Conservation (phyloP, 2,329 filamentous ascomycete genomes). For the Ophiostoma perfectum region DNA sequence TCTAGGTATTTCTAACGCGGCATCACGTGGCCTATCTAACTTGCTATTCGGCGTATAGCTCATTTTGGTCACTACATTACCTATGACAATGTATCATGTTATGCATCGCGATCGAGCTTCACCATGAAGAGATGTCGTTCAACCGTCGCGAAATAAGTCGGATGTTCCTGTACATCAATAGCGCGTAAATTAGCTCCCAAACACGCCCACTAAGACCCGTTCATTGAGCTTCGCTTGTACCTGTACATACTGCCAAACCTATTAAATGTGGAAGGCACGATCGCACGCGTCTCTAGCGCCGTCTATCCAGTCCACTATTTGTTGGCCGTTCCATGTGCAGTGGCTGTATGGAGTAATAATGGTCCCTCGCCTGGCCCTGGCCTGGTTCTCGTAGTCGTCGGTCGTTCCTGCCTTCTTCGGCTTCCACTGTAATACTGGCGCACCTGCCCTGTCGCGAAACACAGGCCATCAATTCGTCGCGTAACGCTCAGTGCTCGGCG, state of each 20-base stretch:
- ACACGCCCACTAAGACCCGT: background rate
- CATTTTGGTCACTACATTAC: too few species aligned
- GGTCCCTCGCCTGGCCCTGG: background rate
- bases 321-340: background rate
- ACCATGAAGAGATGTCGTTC: constrained; percentile 10
- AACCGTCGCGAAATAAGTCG: background rate
- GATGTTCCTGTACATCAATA: constrained; percentile 16
- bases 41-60: too few species aligned
- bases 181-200: constrained; percentile 16
- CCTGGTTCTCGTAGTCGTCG: background rate
- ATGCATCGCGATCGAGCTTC: background rate
- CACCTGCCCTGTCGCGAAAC: constrained; percentile 20
- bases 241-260: constrained; percentile 4
- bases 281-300: constrained; percentile 19
- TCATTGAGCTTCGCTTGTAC: constrained; percentile 13
- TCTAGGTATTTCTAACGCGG: too few species aligned
- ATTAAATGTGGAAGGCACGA: background rate
- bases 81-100: too few species aligned
- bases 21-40: too few species aligned
- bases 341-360: background rate
- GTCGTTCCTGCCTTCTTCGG: constrained; percentile 3
- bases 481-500: background rate
- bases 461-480: constrained; percentile 9
- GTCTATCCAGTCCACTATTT: background rate
- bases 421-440: background rate